A percentile compares a stretch with the other conserved stretches of the same genome.
phyloP scores from a whole-genome alignment of 225 moss, liverwort and hornwort genomes.

The Sphagnum contortum region DNA sequence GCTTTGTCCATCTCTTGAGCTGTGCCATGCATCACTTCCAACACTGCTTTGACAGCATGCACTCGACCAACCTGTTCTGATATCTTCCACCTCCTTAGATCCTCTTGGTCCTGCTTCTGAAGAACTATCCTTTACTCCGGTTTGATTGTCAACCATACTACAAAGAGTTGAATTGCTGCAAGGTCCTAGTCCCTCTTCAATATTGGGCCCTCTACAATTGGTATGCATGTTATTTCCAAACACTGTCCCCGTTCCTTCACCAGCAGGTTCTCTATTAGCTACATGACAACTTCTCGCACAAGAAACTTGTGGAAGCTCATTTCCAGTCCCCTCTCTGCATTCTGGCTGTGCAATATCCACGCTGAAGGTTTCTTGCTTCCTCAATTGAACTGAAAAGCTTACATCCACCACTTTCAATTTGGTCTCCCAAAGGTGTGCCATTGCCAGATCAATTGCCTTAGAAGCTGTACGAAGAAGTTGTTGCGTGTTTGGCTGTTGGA shows the following conservation, averaged over 20 bases:
- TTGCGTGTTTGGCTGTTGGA: slow-evolving; percentile 88
- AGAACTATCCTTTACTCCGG: slow-evolving; percentile 12
- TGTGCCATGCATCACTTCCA: slow-evolving; percentile 28
- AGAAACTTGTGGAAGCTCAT: neutral
- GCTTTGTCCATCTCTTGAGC: slow-evolving; percentile 20
- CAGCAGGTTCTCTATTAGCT: slow-evolving; percentile 18
- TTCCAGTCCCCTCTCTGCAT: neutral
- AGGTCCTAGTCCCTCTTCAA: slow-evolving; percentile 23
- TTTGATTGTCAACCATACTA: slow-evolving; percentile 13
- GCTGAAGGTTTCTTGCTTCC: slow-evolving; percentile 15
- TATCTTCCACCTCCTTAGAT: too few relatives aligned
- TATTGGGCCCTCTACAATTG: slow-evolving; percentile 21
- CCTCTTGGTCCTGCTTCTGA: slow-evolving; percentile 15
- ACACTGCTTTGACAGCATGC: slow-evolving; percentile 17
- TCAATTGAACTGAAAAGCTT: slow-evolving; percentile 53
- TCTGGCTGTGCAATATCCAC: slow-evolving; percentile 8
- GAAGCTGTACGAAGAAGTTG: slow-evolving; percentile 89
- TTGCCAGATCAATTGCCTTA: slow-evolving; percentile 88
- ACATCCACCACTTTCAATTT: slow-evolving; percentile 99
- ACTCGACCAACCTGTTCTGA: slow-evolving; percentile 15
- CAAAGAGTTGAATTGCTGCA: slow-evolving; percentile 24
- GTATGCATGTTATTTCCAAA: slow-evolving; percentile 1
- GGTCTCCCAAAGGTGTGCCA: slow-evolving; percentile 91
- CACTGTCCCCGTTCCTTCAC: slow-evolving; percentile 11
- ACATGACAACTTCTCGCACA: slow-evolving; percentile 12